Evolutionary conservation across 192 early-diverging fungal genomes (phyloP).

Genomic region (Linderina pennispora): DNA sequence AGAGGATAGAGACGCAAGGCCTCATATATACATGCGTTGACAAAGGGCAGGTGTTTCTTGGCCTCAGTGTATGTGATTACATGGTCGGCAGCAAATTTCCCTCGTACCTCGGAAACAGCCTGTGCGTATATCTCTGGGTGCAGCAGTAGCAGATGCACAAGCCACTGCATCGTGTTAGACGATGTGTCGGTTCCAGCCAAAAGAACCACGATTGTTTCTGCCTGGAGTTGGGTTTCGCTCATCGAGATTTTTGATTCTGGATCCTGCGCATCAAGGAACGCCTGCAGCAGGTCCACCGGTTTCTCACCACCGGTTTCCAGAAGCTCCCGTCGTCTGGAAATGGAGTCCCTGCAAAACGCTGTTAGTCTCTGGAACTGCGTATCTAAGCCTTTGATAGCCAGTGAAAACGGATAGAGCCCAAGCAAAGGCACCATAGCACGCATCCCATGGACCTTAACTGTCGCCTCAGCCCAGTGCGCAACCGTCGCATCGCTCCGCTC

Average conservation of each 20-base stretch:
- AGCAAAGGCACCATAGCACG: background rate
- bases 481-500: background rate
- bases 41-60: conserved; percentile 1
- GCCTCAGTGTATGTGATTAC: conserved; percentile 4
- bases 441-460: background rate
- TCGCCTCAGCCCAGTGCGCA: background rate
- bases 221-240: conserved; percentile 10
- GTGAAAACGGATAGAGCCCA: background rate
- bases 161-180: conserved; percentile 28
- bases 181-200: conserved; percentile 26
- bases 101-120: conserved; percentile 7
- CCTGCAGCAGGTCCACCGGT: conserved; percentile 14
- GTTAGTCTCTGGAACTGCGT: background rate
- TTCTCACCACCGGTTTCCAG: background rate
- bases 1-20: conserved; percentile 19
- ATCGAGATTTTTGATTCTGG: conserved; percentile 7
- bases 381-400: background rate
- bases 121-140: background rate
- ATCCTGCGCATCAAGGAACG: conserved; percentile 2
- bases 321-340: background rate
- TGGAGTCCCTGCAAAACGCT: background rate
- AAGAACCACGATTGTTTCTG: conserved; percentile 20
- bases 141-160: conserved; percentile 1
- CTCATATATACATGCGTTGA: conserved; percentile 33
- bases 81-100: background rate